These are phyloP conservation scores for Pistacia integerrima DNA, from an alignment of 345 rosid species.

Conservation along the genomic window DNA sequence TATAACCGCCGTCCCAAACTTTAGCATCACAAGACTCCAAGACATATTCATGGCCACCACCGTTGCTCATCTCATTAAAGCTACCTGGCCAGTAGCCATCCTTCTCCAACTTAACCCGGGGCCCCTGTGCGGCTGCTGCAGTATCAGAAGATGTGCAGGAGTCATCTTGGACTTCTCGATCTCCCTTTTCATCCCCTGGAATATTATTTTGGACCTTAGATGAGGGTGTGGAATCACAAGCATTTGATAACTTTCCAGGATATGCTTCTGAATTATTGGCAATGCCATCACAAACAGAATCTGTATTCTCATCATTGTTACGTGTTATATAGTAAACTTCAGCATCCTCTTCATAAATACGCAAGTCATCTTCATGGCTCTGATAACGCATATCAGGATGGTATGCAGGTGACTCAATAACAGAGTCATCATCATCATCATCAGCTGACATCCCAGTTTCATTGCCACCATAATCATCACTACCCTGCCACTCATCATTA, in stretches of 20 bases:
- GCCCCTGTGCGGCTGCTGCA: constrained; percentile 5
- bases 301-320: constrained; percentile 4
- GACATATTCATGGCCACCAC: constrained; percentile 28
- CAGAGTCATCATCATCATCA: constrained; percentile 35
- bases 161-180: constrained; percentile 33
- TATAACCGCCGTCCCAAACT: constrained; percentile 43
- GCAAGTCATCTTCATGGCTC: not conserved
- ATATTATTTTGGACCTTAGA: constrained; percentile 14
- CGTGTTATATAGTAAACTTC: not conserved
- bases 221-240: constrained; percentile 7
- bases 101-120: constrained; percentile 18
- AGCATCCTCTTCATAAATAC: constrained; percentile 31
- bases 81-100: constrained; percentile 20
- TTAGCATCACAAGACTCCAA: constrained; percentile 42
- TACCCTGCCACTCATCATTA: constrained; percentile 69
- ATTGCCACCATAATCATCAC: constrained; percentile 27
- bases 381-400: constrained; percentile 18
- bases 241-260: constrained; percentile 20
- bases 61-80: constrained; percentile 24
- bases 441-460: constrained; percentile 18
- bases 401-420: constrained; percentile 35
- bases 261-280: constrained; percentile 21
- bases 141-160: constrained; percentile 44
- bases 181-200: constrained; percentile 13
- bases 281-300: constrained; percentile 17